phyloP scores from a whole-genome alignment of 768 basidiomycete species.

The Tephrocybe rancida region DNA sequence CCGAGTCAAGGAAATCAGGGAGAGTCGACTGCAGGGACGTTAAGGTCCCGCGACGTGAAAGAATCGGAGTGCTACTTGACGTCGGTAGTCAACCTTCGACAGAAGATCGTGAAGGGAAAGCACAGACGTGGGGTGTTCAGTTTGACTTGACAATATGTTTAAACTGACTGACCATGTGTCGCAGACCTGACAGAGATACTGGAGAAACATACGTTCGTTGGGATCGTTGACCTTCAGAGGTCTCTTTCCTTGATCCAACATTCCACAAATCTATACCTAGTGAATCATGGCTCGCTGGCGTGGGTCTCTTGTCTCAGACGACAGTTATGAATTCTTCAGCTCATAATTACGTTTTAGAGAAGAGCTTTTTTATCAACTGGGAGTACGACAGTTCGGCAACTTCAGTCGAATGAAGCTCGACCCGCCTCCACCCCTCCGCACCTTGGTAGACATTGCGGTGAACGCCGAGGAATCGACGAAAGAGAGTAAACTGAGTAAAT shows the following conservation, averaged over 20 bases:
- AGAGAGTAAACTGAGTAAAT: constrained; percentile 54
- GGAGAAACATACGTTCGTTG: constrained; percentile 88
- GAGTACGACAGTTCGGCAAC: constrained; percentile 87
- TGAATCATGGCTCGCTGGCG: constrained; percentile 86
- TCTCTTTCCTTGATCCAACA: constrained; percentile 86
- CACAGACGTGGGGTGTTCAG: constrained; percentile 62
- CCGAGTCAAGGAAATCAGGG: constrained; percentile 21
- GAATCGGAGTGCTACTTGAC: constrained; percentile 79
- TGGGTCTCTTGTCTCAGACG: constrained; percentile 44
- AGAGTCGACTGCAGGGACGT: constrained; percentile 18
- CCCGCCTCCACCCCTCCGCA: constrained; percentile 74
- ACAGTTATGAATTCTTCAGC: background rate
- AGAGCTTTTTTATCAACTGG: constrained; percentile 94
- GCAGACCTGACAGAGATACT: constrained; percentile 86
- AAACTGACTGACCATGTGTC: background rate
- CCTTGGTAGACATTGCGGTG: constrained; percentile 78
- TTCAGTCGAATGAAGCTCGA: constrained; percentile 77
- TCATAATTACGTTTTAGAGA: constrained; percentile 52
- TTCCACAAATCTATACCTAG: constrained; percentile 84
- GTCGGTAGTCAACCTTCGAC: constrained; percentile 71
- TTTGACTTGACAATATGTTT: background rate
- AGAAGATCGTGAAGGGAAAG: constrained; percentile 55
- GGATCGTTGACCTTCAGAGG: constrained; percentile 77
- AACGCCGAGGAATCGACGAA: constrained; percentile 64
- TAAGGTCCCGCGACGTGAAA: constrained; percentile 55